phyloP scores from a whole-genome alignment of 1,284 basidiomycete genomes.

The Schizophyllum amplum region DNA sequence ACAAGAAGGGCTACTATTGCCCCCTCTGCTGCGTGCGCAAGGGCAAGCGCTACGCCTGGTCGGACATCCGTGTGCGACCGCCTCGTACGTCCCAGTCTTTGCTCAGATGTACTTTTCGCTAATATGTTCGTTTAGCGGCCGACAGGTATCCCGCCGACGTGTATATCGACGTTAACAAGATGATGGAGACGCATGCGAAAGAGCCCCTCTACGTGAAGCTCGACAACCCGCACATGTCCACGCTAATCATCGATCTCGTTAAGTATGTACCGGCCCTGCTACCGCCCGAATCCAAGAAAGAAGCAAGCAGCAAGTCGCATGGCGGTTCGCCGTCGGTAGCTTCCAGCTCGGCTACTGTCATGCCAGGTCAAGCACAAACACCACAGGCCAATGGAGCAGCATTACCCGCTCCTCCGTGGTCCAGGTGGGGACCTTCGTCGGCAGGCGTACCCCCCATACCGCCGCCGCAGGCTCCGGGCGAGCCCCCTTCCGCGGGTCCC shows the following conservation, averaged over 20 bases:
- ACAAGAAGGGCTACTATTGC: constrained; percentile 41
- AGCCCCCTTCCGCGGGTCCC: background rate
- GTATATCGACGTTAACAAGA: constrained; percentile 63
- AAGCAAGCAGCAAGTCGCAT: background rate
- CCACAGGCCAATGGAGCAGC: background rate
- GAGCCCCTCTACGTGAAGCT: constrained; percentile 62
- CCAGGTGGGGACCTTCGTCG: background rate
- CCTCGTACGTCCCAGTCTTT: constrained; percentile 36
- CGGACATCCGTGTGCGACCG: constrained; percentile 65
- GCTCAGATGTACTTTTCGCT: constrained; percentile 10
- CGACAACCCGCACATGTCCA: constrained; percentile 51
- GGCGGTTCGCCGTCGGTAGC: background rate
- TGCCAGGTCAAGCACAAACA: background rate
- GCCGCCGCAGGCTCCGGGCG: too few species aligned
- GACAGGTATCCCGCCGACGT: constrained; percentile 34
- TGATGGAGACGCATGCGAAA: constrained; percentile 67
- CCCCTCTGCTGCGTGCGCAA: constrained; percentile 70
- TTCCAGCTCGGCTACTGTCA: background rate
- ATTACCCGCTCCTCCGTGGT: background rate
- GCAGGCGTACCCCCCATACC: background rate
- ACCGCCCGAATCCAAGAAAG: background rate
- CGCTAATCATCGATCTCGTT: constrained; percentile 67
- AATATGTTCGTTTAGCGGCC: constrained; percentile 23
- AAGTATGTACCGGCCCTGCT: constrained; percentile 24
- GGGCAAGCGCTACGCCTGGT: constrained; percentile 56